Evolutionary conservation across 345 rosid genomes (phyloP).

Genomic region (Euphorbia tirucalli): DNA sequence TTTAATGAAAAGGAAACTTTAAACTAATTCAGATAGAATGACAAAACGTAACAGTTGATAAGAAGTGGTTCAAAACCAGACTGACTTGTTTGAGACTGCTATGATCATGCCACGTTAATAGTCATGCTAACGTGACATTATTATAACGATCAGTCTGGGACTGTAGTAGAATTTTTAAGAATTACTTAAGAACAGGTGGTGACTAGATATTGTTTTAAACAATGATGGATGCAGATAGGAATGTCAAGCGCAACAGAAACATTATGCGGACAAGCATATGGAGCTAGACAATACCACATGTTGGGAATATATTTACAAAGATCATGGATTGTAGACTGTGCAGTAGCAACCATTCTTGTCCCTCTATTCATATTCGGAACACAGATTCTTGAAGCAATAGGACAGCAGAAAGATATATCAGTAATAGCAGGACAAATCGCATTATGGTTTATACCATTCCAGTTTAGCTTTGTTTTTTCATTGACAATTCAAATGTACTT

Average conservation of each 20-base stretch:
- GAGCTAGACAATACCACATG: slow-evolving; percentile 37
- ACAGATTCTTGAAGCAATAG: slow-evolving; percentile 5
- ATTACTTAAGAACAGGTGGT: no score
- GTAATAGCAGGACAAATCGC: slow-evolving; percentile 9
- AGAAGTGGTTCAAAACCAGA: no score
- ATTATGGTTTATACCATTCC: slow-evolving; percentile 15
- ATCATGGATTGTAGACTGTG: slow-evolving; percentile 17
- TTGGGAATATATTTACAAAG: slow-evolving; percentile 37
- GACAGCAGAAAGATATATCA: background rate
- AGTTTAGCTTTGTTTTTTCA: background rate
- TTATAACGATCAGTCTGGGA: no score
- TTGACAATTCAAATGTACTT: slow-evolving; percentile 35
- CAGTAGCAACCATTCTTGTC: slow-evolving; percentile 13
- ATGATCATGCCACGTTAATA: no score
- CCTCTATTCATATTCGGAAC: slow-evolving; percentile 16
- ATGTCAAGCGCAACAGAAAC: slow-evolving; percentile 45
- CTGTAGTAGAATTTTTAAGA: no score
- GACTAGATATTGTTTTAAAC: no score
- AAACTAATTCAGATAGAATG: no score
- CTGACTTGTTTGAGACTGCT: no score
- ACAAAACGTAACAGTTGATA: no score
- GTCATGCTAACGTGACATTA: no score
- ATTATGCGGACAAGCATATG: slow-evolving; percentile 42
- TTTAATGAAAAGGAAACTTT: no score
- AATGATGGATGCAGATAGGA: slow-evolving; percentile 26